A percentile compares a stretch with the other conserved stretches of the same genome.
Conservation (phyloP, 495 filamentous ascomycete genomes). For the Lentithecium fluviatile region DNA sequence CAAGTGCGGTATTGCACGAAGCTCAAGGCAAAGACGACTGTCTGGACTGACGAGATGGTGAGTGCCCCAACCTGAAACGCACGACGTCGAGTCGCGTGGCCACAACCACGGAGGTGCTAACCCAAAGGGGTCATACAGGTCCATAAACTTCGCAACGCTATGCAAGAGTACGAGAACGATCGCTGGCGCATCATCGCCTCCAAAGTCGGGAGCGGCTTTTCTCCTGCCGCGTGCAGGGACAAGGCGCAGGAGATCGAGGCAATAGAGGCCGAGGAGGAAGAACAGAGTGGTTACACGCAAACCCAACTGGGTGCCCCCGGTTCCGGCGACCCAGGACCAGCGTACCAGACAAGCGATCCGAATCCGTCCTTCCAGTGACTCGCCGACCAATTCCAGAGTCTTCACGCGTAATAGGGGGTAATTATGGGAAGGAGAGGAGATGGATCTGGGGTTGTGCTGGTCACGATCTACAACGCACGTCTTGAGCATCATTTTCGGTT, state of each 20-base stretch:
- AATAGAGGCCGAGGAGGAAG: constrained; percentile 29
- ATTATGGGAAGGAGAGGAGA: neutral
- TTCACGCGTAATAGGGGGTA: constrained; percentile 19
- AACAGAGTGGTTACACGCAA: constrained; percentile 31
- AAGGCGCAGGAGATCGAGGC: constrained; percentile 60
- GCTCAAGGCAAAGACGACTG: constrained; percentile 85
- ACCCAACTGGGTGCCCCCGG: constrained; percentile 25
- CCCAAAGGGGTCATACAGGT: constrained; percentile 54
- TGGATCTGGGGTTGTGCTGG: constrained; percentile 33
- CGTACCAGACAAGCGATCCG: constrained; percentile 25
- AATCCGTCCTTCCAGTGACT: constrained; percentile 34
- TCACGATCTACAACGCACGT: constrained; percentile 18
- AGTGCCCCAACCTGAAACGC: constrained; percentile 41
- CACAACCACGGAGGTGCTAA: constrained; percentile 34
- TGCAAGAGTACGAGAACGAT: constrained; percentile 86
- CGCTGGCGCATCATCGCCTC: constrained; percentile 84
- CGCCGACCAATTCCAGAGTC: constrained; percentile 30
- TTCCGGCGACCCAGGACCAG: constrained; percentile 29
- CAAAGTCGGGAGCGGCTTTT: constrained; percentile 84
- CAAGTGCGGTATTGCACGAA: constrained; percentile 95
- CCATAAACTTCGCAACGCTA: constrained; percentile 70
- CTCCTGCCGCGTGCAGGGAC: constrained; percentile 78
- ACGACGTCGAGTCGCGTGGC: constrained; percentile 27
- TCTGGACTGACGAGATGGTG: constrained; percentile 90
- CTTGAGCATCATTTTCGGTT: constrained; percentile 5